Percentiles rank a stretch among this genome's conserved stretches.
Conservation (phyloP, 2,329 filamentous ascomycete species). For the Tolypocladium tropicale region DNA sequence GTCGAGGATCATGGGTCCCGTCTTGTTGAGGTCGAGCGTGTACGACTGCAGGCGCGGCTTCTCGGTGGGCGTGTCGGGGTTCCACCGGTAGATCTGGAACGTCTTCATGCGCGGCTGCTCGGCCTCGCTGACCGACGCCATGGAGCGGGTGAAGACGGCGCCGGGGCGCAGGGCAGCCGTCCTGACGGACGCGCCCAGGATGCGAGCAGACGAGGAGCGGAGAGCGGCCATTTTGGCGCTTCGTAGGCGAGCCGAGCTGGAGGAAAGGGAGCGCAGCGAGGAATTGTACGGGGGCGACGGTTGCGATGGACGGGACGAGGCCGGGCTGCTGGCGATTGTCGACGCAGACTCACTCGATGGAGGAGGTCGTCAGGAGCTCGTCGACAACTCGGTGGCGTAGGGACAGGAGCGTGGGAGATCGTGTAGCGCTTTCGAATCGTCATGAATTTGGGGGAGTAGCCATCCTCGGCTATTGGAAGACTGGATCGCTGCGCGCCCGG, state of each 20-base stretch:
- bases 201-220: conserved; percentile 44
- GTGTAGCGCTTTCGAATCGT: not conserved
- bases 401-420: not conserved
- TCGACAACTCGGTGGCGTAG: not conserved
- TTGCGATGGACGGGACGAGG: not conserved
- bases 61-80: conserved; percentile 79
- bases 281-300: not conserved
- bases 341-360: not conserved
- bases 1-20: conserved; percentile 95
- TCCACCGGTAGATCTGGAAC: conserved; percentile 99
- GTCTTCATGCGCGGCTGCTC: conserved; percentile 68
- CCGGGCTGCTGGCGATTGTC: not conserved
- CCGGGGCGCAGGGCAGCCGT: conserved; percentile 25
- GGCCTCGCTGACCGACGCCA: conserved; percentile 48
- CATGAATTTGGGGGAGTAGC: conserved; percentile 3
- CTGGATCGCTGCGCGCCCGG: conserved; percentile 1
- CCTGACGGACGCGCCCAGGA: conserved; percentile 36
- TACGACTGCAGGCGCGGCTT: conserved; percentile 97
- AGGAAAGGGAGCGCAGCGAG: not conserved
- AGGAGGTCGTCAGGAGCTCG: not conserved
- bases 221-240: conserved; percentile 43
- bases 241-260: not conserved
- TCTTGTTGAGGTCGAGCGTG: conserved; percentile 95
- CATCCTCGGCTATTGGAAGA: conserved; percentile 9
- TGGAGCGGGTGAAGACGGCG: conserved; percentile 37